phyloP scores from a whole-genome alignment of 2,329 filamentous ascomycete genomes.

The Sclerotinia glacialis region DNA sequence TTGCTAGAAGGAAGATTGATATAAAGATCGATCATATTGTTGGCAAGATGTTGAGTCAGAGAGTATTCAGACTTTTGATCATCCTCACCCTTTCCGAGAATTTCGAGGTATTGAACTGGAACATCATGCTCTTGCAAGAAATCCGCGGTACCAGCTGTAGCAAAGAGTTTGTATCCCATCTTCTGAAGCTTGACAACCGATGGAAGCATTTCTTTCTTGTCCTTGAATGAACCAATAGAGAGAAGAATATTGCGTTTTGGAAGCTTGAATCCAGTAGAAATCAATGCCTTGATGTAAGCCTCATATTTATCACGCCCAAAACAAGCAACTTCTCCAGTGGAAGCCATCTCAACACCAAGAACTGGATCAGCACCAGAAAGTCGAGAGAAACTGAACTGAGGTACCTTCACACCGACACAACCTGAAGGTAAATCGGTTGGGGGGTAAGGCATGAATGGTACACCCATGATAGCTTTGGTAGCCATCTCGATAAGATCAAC shows the following conservation, averaged over 20 bases:
- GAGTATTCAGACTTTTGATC: constrained; percentile 95
- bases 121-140: constrained; percentile 92
- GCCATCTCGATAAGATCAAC: constrained; percentile 96
- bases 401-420: constrained; percentile 95
- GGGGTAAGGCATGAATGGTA: constrained; percentile 81
- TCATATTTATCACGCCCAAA: constrained; percentile 97
- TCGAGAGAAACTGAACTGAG: constrained; percentile 98
- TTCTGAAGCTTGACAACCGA: constrained; percentile 86
- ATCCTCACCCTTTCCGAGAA: constrained; percentile 72
- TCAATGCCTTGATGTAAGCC: constrained; percentile 91
- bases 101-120: constrained; percentile 89
- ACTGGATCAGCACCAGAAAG: constrained; percentile 95
- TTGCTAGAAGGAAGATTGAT: constrained; percentile 99
- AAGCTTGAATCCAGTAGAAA: constrained; percentile 94
- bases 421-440: constrained; percentile 70
- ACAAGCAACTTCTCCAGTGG: constrained; percentile 94
- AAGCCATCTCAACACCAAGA: constrained; percentile 97
- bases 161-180: constrained; percentile 92
- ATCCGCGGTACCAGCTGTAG: constrained; percentile 93
- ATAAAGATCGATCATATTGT: constrained; percentile 94
- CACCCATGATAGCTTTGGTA: constrained; percentile 79
- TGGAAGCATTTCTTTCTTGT: constrained; percentile 95
- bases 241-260: constrained; percentile 93
- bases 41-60: constrained; percentile 90
- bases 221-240: constrained; percentile 95